Evolutionary conservation across 257 asterid species (phyloP), one percentile per base, ranked within the genome.

Genomic region (Schizonepeta tenuifolia): DNA sequence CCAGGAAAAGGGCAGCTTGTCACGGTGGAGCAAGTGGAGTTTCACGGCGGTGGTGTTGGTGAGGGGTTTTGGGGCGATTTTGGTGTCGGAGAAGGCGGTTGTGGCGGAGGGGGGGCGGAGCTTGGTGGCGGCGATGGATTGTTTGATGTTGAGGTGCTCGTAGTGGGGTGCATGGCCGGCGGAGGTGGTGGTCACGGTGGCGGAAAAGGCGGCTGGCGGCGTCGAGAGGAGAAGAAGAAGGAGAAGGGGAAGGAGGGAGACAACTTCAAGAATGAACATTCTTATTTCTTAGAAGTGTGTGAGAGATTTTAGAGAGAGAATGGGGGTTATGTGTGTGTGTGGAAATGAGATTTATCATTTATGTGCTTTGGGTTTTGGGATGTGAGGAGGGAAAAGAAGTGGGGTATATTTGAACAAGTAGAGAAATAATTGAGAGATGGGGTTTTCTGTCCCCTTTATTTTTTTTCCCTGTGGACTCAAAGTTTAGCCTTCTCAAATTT

Each of bases 161-260:
- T 75, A 85, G 43, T 85, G 68, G 22, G 96, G 96, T 44, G 94
- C 88, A 71, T 92, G 94, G 83, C 92, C 96, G 71, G 88, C 26
- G 55, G 93, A 73, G 81, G 93, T 89, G 80, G 85, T 51, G 77
- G 85, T 88, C 28, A 71, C 81, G 55, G 81, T 70, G 79, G 80
- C 17, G 50, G 82, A 67, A 0, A 14, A 0, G 17, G 50, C 38
- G 7, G 47, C 61, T 0, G 26, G 80, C 13, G 79, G 84, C 65
- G 78, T 85, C 49, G 71, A 41, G 24, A 65, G 78, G 63, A 72
- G 74, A 28, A 77, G 69, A 70, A 79, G 61, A 64, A 73, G n/a
- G n/a, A 43, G 50, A 4, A 51, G 68, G 24, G 2, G 26, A 24
- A 24, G 26, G 26, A 43, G n/a, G 47, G 22, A 13, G 2, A 28